phyloP scores from a whole-genome alignment of 225 moss, liverwort and hornwort genomes.

The Polytrichum formosum region DNA sequence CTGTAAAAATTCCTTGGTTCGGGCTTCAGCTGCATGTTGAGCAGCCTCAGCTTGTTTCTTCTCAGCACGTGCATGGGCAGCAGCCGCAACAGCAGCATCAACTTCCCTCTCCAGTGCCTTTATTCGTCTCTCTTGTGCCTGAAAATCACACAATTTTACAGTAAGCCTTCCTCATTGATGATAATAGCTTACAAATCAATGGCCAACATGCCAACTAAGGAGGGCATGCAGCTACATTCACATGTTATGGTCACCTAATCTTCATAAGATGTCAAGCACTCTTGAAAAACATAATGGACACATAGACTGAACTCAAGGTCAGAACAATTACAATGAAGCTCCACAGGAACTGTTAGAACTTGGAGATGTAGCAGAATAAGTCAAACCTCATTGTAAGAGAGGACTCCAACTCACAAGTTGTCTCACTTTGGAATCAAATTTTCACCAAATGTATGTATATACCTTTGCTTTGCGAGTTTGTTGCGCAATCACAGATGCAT shows the following conservation, averaged over 20 bases:
- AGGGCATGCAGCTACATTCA: neutral
- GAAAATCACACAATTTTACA: neutral
- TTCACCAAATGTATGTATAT: neutral
- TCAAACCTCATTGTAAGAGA: too few relatives aligned
- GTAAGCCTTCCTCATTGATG: too few relatives aligned
- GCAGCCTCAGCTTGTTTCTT: slow-evolving; percentile 69
- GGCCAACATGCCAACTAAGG: neutral
- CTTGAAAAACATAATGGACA: neutral
- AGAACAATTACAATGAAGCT: too few relatives aligned
- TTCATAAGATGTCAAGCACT: neutral
- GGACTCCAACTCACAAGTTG: neutral
- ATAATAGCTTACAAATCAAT: neutral
- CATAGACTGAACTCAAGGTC: too few relatives aligned
- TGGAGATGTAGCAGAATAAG: too few relatives aligned
- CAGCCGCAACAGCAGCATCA: slow-evolving; percentile 75
- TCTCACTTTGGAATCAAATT: neutral
- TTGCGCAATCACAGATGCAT: slow-evolving; percentile 59
- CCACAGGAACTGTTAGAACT: too few relatives aligned
- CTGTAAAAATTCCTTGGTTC: slow-evolving; percentile 46
- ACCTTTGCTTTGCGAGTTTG: slow-evolving; percentile 65
- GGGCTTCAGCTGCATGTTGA: slow-evolving; percentile 67
- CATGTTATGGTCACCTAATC: neutral
- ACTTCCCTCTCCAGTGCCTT: slow-evolving; percentile 71
- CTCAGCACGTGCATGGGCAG: slow-evolving; percentile 66
- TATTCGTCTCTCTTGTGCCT: slow-evolving; percentile 77